Evolutionary conservation across 352 stramenopile genomes (phyloP).

Genomic region (Phytophthora hybrid): DNA sequence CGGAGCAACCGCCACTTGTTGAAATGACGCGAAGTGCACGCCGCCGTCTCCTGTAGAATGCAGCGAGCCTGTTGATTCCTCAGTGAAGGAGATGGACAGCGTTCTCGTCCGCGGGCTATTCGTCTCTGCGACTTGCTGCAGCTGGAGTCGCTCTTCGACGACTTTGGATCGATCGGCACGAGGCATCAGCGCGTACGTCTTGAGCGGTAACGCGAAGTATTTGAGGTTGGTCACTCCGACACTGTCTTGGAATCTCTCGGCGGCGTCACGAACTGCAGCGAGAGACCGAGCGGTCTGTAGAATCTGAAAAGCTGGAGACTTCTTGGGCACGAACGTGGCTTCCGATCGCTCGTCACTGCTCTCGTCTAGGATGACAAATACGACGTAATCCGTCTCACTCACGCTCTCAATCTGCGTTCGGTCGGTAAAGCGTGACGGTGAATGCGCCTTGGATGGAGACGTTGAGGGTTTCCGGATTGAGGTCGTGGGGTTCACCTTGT

Average conservation of each 20-base stretch:
- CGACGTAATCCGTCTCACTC: conserved; percentile 43
- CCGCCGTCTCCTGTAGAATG: conserved; percentile 8
- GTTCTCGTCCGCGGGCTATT: conserved; percentile 1
- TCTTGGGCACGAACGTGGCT: background rate
- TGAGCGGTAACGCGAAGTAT: conserved; percentile 47
- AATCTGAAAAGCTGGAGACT: conserved; percentile 46
- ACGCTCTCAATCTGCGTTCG: conserved; percentile 17
- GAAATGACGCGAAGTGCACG: conserved; percentile 49
- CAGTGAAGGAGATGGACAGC: conserved; percentile 6
- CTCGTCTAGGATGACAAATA: conserved; percentile 35
- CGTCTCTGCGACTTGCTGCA: conserved; percentile 35
- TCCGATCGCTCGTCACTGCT: conserved; percentile 11
- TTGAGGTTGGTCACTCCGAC: background rate
- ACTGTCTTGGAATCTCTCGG: conserved; percentile 9
- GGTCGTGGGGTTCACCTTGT: conserved; percentile 2
- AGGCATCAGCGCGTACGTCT: conserved; percentile 55
- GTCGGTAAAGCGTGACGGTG: conserved; percentile 15
- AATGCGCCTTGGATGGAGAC: conserved; percentile 7
- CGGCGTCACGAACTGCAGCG: conserved; percentile 25
- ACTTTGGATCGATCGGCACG: conserved; percentile 26
- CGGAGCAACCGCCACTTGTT: conserved; percentile 33
- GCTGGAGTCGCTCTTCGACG: conserved; percentile 47
- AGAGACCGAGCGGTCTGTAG: conserved; percentile 21
- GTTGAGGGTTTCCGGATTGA: conserved; percentile 4
- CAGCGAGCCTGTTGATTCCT: conserved; percentile 20